Conservation (phyloP, 768 basidiomycete species). For the Phaeolepiota aurea region DNA sequence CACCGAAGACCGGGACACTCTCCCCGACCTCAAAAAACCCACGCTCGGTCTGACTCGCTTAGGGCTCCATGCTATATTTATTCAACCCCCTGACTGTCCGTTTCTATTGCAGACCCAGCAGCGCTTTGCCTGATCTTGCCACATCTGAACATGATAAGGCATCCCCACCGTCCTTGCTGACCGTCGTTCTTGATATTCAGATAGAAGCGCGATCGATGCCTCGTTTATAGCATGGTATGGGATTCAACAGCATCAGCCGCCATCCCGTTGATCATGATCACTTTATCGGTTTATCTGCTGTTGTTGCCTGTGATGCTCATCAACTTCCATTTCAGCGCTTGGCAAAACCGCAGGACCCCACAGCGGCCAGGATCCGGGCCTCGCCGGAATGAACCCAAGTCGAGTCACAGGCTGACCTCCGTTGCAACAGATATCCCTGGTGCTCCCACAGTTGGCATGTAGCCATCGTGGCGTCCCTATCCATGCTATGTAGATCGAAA, state of each 20-base stretch:
- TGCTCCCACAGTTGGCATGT: too few relatives aligned
- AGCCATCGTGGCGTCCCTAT: too few relatives aligned
- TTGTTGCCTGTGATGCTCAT: conserved; percentile 5
- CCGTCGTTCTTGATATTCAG: background rate
- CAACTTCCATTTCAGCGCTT: conserved; percentile 3
- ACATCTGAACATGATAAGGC: background rate
- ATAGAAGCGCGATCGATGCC: background rate
- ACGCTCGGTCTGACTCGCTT: background rate
- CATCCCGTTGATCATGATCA: background rate
- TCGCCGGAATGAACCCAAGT: too few relatives aligned
- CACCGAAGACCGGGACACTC: background rate
- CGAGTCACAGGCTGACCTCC: too few relatives aligned
- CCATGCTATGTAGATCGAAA: too few relatives aligned
- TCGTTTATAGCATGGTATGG: background rate
- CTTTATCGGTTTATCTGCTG: conserved; percentile 1
- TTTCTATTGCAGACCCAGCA: too few relatives aligned
- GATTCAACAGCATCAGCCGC: background rate
- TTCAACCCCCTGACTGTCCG: background rate
- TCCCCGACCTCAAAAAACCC: background rate
- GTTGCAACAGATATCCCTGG: too few relatives aligned
- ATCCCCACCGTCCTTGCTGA: background rate
- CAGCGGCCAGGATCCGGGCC: background rate
- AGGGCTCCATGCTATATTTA: background rate
- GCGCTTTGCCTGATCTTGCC: background rate
- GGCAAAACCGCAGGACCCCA: background rate